A percentile compares a stretch with the other conserved stretches of the same genome.
phyloP scores from a whole-genome alignment of 108 stramenopile species.

The Nannochloropsis gaditana region DNA sequence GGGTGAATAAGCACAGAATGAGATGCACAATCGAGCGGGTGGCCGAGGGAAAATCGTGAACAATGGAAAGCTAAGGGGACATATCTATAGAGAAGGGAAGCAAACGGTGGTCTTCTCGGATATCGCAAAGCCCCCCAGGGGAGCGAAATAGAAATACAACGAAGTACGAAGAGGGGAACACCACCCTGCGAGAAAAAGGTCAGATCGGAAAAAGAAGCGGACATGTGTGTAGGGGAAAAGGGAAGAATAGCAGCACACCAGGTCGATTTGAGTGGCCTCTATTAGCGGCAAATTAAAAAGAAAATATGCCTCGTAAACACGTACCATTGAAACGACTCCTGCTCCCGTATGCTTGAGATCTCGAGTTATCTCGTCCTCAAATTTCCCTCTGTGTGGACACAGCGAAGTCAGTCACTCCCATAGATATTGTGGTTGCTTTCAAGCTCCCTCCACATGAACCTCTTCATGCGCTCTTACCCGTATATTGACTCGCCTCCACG shows the following conservation, averaged over 20 bases:
- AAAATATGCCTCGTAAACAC: not conserved
- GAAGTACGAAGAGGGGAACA: no score
- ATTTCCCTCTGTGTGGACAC: constrained; percentile 29
- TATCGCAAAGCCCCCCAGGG: no score
- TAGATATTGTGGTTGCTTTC: no score
- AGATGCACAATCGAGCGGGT: not conserved
- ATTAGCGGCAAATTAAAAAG: no score
- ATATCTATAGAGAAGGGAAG: not conserved
- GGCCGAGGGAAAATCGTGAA: not conserved
- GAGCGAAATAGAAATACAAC: no score
- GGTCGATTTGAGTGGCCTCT: no score
- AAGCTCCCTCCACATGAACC: not conserved
- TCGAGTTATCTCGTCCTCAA: constrained; percentile 51
- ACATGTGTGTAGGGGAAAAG: no score
- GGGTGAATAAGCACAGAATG: not conserved
- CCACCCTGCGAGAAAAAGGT: no score
- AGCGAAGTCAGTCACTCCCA: no score
- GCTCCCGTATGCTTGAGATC: constrained; percentile 49
- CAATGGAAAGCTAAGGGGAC: not conserved
- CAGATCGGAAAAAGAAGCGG: no score
- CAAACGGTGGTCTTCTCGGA: no score
- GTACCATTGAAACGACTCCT: constrained; percentile 1
- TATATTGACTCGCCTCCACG: constrained; percentile 46
- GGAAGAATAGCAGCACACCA: no score
- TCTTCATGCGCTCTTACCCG: constrained; percentile 23